phyloP scores from a whole-genome alignment of 2,329 filamentous ascomycete species.

The Zymoseptoria passerinii region DNA sequence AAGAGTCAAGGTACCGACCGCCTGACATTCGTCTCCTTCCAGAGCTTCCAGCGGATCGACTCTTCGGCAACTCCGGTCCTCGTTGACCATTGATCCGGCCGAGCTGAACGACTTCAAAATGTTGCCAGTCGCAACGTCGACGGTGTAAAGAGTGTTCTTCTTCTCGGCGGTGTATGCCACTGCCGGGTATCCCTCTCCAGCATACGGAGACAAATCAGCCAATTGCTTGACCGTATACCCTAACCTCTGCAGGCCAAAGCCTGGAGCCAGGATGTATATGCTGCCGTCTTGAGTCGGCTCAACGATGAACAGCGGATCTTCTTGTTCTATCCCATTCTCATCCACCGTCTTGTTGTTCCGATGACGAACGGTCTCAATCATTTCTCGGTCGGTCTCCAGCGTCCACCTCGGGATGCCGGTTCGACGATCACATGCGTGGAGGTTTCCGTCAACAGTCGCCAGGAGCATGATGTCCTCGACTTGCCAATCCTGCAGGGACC shows the following conservation, averaged over 20 bases:
- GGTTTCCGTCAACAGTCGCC: slow-evolving; percentile 97
- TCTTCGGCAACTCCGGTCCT: slow-evolving; percentile 66
- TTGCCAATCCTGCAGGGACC: slow-evolving; percentile 98
- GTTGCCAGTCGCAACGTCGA: slow-evolving; percentile 77
- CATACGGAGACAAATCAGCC: slow-evolving; percentile 70
- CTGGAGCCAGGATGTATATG: slow-evolving; percentile 77
- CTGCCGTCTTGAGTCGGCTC: slow-evolving; percentile 82
- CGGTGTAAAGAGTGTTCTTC: slow-evolving; percentile 77
- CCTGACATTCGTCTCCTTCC: slow-evolving; percentile 64
- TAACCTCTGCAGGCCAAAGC: slow-evolving; percentile 54
- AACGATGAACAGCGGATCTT: slow-evolving; percentile 90
- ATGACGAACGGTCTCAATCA: slow-evolving; percentile 84
- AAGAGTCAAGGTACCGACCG: slow-evolving; percentile 70
- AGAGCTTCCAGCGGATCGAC: slow-evolving; percentile 52
- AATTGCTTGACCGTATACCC: slow-evolving; percentile 74
- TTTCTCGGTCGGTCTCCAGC: slow-evolving; percentile 72
- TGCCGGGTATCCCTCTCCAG: slow-evolving; percentile 58
- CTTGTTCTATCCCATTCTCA: slow-evolving; percentile 56
- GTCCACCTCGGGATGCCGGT: slow-evolving; percentile 81
- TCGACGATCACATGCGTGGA: slow-evolving; percentile 83
- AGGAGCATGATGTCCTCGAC: slow-evolving; percentile 99
- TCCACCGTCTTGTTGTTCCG: slow-evolving; percentile 57
- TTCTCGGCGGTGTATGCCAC: slow-evolving; percentile 89
- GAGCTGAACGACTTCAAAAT: slow-evolving; percentile 80
- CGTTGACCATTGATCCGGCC: slow-evolving; percentile 55